These are phyloP conservation scores for Backusella westeae DNA, from an alignment of 192 early-diverging fungal genomes.

Conservation along the genomic window DNA sequence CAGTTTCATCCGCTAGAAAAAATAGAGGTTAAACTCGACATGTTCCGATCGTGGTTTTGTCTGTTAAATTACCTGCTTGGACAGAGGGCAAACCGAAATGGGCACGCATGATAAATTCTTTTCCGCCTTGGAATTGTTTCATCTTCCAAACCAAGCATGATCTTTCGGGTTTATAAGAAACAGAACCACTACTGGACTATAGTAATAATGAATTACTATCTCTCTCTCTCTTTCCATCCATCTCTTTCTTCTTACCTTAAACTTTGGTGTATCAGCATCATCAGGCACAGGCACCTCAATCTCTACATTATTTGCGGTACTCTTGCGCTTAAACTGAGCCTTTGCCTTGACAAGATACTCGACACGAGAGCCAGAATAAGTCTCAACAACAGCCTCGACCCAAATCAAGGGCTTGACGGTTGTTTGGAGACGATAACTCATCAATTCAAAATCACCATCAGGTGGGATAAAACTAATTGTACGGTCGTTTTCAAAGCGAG, in stretches of 20 bases:
- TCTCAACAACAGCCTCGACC: constrained; percentile 83
- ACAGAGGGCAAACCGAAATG: constrained; percentile 86
- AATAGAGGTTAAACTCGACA: background rate
- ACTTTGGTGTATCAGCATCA: constrained; percentile 92
- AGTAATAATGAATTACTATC: background rate
- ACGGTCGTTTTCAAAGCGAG: constrained; percentile 83
- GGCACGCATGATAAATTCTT: constrained; percentile 90
- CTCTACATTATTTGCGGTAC: constrained; percentile 97
- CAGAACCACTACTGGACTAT: constrained; percentile 81
- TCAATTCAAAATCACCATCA: constrained; percentile 68
- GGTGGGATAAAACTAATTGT: constrained; percentile 90
- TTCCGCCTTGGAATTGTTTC: constrained; percentile 97
- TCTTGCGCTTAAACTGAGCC: constrained; percentile 96
- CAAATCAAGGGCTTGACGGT: constrained; percentile 80
- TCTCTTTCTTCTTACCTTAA: constrained; percentile 59
- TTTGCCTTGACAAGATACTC: constrained; percentile 98
- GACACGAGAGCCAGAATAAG: constrained; percentile 87
- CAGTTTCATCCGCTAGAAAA: constrained; percentile 65
- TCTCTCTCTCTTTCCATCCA: background rate
- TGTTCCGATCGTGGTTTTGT: background rate
- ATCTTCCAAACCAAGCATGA: constrained; percentile 97
- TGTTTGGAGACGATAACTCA: constrained; percentile 86
- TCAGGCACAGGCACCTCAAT: constrained; percentile 97
- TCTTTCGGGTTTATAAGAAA: constrained; percentile 91
- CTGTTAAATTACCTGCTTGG: constrained; percentile 54